These are phyloP conservation scores for Moniliella sp. DNA, from an alignment of 1,284 basidiomycete species.

Conservation along the genomic window DNA sequence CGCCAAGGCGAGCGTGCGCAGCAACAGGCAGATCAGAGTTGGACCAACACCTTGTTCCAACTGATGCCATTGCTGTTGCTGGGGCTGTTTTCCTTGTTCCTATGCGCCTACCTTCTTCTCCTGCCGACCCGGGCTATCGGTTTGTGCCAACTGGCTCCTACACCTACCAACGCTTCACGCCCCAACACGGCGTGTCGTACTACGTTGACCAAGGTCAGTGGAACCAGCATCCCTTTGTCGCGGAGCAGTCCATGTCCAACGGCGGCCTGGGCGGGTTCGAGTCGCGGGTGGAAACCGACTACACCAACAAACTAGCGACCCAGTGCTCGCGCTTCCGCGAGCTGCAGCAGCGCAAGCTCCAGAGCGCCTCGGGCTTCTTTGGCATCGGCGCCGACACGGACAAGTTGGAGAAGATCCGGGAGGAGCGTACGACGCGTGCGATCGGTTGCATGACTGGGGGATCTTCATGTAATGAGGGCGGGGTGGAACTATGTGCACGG, in stretches of 20 bases:
- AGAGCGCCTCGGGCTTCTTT: conserved; percentile 12
- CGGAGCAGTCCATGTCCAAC: conserved; percentile 3
- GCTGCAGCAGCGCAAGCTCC: conserved; percentile 12
- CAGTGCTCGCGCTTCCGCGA: conserved; percentile 11
- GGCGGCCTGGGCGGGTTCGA: conserved; percentile 10
- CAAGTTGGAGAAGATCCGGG: conserved; percentile 5
- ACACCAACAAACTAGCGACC: conserved; percentile 13
- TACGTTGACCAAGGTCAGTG: conserved; percentile 66
- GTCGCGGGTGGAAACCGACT: conserved; percentile 13
- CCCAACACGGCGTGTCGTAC: conserved; percentile 52
- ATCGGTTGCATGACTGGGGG: conserved; percentile 20
- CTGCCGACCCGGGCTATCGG: conserved; percentile 59
- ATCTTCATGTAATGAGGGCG: conserved; percentile 11
- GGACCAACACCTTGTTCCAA: conserved; percentile 56
- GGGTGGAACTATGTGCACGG: too few relatives aligned
- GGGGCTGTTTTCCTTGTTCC: conserved; percentile 46
- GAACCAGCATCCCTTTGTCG: conserved; percentile 45
- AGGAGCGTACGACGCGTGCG: conserved; percentile 22
- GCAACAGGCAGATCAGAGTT: conserved; percentile 37
- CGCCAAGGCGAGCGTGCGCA: conserved; percentile 18
- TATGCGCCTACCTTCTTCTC: conserved; percentile 53
- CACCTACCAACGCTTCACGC: conserved; percentile 38
- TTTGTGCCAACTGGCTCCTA: conserved; percentile 40
- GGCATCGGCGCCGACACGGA: conserved; percentile 11
- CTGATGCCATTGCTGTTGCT: conserved; percentile 50